Evolutionary conservation across 257 asterid species (phyloP), one percentile per base, ranked within the genome.

Genomic region (Lycium ferocissimum): DNA sequence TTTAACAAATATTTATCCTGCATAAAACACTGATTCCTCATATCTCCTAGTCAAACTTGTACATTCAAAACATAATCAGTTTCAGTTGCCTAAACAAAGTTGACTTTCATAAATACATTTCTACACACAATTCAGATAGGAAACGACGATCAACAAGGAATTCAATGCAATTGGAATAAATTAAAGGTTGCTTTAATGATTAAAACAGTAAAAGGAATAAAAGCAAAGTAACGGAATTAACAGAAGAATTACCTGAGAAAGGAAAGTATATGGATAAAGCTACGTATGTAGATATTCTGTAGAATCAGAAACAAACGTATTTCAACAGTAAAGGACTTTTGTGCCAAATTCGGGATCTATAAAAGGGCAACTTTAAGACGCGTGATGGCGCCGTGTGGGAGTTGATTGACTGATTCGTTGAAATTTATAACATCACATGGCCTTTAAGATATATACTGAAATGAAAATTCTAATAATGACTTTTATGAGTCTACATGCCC

Each of bases 371-470:
- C 33, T 26, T 26, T 26, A 26, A 26, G 33, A 26, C 65, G 65
- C 65, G 82, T 76, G 82, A 26, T 76, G 81, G 81, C 62, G 45
- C 45, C 81, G 81, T 22, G 62, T 22, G 62, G 20, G 45, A 75
- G 7, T 26, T 43, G 7, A 75, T 76, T 76, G 62, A 76, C 63
- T 26, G 40, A 53, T 53, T 76, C 26, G 15, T 26, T 53, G 65
- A 26, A 76, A 12, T 73, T 47, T n/a, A 37, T n/a, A n/a, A 6
- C 6, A 20, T 47, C 61, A 73, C 7, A 73, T 73, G 81, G 81
- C n/a, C 11, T 11, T 3, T 40, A 22, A 73, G 7, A 45, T 45
- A 40, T 9, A 43, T 40, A 40, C 4, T 40, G 45, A 40, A 3
- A 40, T 5, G n/a, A 56, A 13, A 0, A 14, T 0, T 2, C 2